Evolutionary conservation across 2,329 filamentous ascomycete species (phyloP), one percentile per base, ranked within the genome.

Genomic region (Aspergillus vadensis): DNA sequence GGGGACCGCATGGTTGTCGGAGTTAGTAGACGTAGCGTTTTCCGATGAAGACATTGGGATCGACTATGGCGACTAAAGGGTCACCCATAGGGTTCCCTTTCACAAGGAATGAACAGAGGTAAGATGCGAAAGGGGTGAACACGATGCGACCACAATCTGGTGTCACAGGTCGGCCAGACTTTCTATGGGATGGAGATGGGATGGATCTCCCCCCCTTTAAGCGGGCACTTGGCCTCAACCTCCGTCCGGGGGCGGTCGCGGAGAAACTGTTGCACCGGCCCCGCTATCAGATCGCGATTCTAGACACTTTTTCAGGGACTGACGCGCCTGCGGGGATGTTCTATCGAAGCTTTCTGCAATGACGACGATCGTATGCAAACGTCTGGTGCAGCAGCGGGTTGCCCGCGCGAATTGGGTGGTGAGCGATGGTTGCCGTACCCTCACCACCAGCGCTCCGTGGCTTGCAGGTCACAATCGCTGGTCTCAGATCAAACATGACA

Each of bases 401-500:
- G 39, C 54, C 4, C 39, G 60, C 14, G 30, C 19, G 8, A 57
- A 53, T 15, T 63, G 43, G 30, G 54, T 64, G 61, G 55, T 64
- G 25, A 71, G 69, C 50, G 56, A 65, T 36, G 44, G 58, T 10
- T 75, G 78, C 59, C 83, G 84, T 57, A 70, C 75, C 38, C 82
- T 89, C 61, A 75, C 75, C 58, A 80, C 79, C 15, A 82, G 80
- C 15, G 65, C 81, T 8, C 60, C 69, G 7, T 71, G 77, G 14
- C 77, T 79, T 62, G 88, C 89, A 23, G 92, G 92, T 14, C 92
- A 97, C 79, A 97, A 89, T 77, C 90, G 92, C 74, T 99, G 95
- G 95, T 92, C 92, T 60, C 96, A 95, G 72, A 98, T 97, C 79
- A 91, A 89, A 73, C 95, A 98, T 76, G 92, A 95, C 76, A 99